These are phyloP conservation scores for Daldinia grandis DNA, from an alignment of 495 filamentous ascomycete genomes.

Conservation along the genomic window DNA sequence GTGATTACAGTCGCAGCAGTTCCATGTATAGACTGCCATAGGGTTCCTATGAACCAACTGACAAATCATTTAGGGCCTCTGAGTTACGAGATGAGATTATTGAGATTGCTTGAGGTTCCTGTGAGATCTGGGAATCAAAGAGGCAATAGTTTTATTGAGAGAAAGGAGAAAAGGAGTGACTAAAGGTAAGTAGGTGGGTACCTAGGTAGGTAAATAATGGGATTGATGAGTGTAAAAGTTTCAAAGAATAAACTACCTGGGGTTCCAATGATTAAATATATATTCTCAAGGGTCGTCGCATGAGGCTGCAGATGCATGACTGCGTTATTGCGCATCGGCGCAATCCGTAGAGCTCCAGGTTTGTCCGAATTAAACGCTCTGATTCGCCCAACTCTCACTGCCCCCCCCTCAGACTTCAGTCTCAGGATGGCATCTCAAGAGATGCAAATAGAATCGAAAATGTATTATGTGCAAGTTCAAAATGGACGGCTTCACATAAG, in stretches of 20 bases:
- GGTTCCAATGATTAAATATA: neutral
- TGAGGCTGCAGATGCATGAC: slow-evolving; percentile 9
- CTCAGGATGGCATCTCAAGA: neutral
- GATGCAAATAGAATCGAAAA: slow-evolving; percentile 9
- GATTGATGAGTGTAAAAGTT: neutral
- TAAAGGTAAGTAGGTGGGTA: too few relatives aligned
- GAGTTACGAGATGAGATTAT: neutral
- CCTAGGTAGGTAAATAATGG: neutral
- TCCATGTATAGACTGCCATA: neutral
- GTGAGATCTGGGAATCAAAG: neutral
- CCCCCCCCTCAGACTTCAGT: slow-evolving; percentile 27
- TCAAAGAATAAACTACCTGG: neutral
- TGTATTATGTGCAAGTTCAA: neutral
- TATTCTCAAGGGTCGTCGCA: neutral
- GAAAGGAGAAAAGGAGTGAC: neutral
- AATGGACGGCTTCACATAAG: neutral
- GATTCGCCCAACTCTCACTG: neutral
- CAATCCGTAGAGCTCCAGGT: slow-evolving; percentile 11
- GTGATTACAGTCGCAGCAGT: neutral
- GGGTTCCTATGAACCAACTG: neutral
- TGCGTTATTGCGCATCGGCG: slow-evolving; percentile 31
- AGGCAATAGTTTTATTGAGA: neutral
- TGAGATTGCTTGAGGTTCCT: neutral
- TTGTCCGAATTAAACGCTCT: neutral
- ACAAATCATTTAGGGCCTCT: neutral